These are phyloP conservation scores for Colletotrichum camelliae DNA, from an alignment of 2,329 filamentous ascomycete species.

Conservation along the genomic window DNA sequence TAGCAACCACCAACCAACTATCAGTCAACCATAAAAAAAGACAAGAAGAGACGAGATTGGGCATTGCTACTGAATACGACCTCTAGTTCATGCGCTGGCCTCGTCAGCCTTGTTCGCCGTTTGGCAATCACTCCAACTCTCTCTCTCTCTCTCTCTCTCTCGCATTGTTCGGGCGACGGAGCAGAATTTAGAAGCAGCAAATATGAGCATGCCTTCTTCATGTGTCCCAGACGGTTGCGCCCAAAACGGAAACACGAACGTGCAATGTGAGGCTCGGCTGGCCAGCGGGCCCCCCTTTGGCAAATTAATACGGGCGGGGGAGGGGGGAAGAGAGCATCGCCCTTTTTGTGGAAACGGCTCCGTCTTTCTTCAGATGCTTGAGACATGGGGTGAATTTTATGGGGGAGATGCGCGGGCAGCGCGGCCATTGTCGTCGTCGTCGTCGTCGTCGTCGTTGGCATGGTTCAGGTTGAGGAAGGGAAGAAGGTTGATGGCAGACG, in stretches of 20 bases:
- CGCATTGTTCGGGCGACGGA: conserved; percentile 15
- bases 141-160: not conserved
- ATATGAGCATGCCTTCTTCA: not conserved
- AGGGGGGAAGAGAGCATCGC: not conserved
- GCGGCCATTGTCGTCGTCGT: not conserved
- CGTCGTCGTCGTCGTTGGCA: not conserved
- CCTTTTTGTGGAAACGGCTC: not conserved
- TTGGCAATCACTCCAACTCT: not conserved
- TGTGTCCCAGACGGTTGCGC: not conserved
- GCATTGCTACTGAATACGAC: not conserved
- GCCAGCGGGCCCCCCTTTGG: conserved; percentile 1
- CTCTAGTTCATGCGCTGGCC: not conserved
- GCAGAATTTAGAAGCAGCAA: not conserved
- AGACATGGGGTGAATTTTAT: not conserved
- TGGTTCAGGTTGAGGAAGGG: not conserved
- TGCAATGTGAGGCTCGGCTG: conserved; percentile 16
- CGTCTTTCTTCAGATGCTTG: not conserved
- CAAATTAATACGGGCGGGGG: conserved; percentile 14
- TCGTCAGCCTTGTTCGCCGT: not conserved
- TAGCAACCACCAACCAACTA: not conserved
- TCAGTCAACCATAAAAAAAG: not conserved
- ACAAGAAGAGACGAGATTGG: not conserved
- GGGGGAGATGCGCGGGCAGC: not conserved
- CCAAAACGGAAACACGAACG: conserved; percentile 10
- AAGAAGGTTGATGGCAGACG: not conserved